Evolutionary conservation across 768 basidiomycete species (phyloP).

Genomic region (Mycena rosella): DNA sequence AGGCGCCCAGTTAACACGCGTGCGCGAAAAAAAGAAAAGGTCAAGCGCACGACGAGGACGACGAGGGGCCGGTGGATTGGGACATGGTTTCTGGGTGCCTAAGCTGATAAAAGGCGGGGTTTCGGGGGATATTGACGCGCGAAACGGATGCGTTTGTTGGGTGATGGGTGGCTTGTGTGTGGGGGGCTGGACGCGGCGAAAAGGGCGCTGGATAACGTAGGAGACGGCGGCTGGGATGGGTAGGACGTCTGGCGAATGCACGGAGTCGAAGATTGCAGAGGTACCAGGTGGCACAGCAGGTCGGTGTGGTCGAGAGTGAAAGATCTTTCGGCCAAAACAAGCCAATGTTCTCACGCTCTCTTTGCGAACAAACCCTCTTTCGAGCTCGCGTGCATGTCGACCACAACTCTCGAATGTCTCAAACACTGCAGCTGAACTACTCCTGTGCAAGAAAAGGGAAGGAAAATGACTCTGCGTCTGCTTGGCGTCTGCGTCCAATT

Average conservation of each 20-base stretch:
- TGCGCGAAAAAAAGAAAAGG: constrained; percentile 7
- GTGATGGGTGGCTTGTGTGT: constrained; percentile 17
- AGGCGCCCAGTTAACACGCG: constrained; percentile 9
- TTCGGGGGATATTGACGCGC: constrained; percentile 24
- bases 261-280: neutral
- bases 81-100: constrained; percentile 23
- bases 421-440: too few relatives aligned
- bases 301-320: constrained; percentile 23
- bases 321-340: constrained; percentile 14
- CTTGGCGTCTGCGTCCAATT: too few relatives aligned
- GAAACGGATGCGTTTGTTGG: constrained; percentile 23
- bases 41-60: constrained; percentile 26
- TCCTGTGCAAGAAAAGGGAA: too few relatives aligned
- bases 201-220: neutral
- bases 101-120: neutral
- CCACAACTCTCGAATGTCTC: too few relatives aligned
- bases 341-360: constrained; percentile 17
- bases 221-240: constrained; percentile 1
- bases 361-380: neutral
- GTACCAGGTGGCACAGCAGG: constrained; percentile 16
- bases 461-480: too few relatives aligned
- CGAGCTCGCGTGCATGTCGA: neutral
- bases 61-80: constrained; percentile 27
- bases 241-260: neutral
- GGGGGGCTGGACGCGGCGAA: constrained; percentile 16